Base-by-base conservation (phyloP, 2,329 filamentous ascomycete genomes). In the Hypoxylon sp. region DNA sequence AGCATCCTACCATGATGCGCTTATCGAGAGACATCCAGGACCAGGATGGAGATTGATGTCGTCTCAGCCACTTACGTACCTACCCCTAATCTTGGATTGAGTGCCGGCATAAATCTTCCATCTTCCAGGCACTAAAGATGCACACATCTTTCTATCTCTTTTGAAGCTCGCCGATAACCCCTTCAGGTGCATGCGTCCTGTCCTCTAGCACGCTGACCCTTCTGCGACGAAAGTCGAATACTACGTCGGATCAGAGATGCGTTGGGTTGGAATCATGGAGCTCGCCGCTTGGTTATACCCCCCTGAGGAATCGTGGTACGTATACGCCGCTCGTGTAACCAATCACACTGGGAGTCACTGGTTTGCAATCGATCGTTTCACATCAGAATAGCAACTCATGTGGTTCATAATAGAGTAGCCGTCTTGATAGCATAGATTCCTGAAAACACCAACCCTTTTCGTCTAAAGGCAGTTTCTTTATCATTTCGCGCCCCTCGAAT, bases 361-460 rank as follows among this genome's bases (percentile, higher is more conserved):
- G 48, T n/a, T 58, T 47, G 19, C 47, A 58, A 17, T 58, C 26
- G 11, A 51, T 37, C 1, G 55, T 58, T 24, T 37, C 37, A 22
- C 56, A 59, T 28, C 56, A 48, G 26, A 59, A 59, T 22, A 59
- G 13, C 19, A 59, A 32, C 11, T 52, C 56, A 15, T 59, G 26
- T n/a, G 47, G 56, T 11, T 26, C 48, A 11, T 59, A 59, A 22
- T 47, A 52, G 7, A 59, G 48, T 15, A 52, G 19, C 10, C 56
- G 47, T 37, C 20, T 43, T 3, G 48, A 41, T 17, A 48, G 56
- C 41, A 59, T 47, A 8, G 41, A 59, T 19, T 59, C 48, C 26
- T 52, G 43, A 15, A 53, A 22, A 39, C 41, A 59, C 56, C 56
- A 59, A 2, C 28, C 56, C 30, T 49, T 53, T 48, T 41, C 34